Evolutionary conservation across 306 rosid species (phyloP).

Genomic region (Rosa lucieae): DNA sequence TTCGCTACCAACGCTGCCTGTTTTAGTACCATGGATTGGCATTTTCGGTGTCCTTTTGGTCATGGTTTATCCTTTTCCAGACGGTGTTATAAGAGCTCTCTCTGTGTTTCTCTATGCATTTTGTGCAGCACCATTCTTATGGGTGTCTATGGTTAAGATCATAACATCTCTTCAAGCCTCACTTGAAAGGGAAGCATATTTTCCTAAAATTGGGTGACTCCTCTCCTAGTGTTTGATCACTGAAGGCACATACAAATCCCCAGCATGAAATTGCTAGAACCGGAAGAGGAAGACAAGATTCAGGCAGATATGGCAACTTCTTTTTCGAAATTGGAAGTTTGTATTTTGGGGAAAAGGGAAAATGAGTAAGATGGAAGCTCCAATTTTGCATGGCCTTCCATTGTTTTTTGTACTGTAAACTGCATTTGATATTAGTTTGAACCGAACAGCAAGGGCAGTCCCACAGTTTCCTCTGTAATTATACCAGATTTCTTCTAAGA

Average conservation of each 20-base stretch:
- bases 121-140: conserved; percentile 60
- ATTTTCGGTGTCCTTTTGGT: conserved; percentile 58
- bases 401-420: conserved; percentile 11
- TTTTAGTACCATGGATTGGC: conserved; percentile 57
- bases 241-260: conserved; percentile 15
- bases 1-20: conserved; percentile 62
- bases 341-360: neutral
- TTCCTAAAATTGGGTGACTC: conserved; percentile 58
- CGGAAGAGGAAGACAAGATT: neutral
- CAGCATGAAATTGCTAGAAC: neutral
- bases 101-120: conserved; percentile 66
- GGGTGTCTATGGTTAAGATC: conserved; percentile 55
- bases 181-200: conserved; percentile 71
- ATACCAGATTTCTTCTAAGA: neutral
- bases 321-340: neutral
- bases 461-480: conserved; percentile 1
- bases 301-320: neutral
- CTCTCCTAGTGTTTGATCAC: conserved; percentile 54
- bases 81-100: conserved; percentile 77
- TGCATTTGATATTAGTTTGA: neutral
- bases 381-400: neutral
- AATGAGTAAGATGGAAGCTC: neutral
- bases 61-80: conserved; percentile 73
- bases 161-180: conserved; percentile 58
- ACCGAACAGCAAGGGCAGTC: neutral